phyloP scores from a whole-genome alignment of 2,329 filamentous ascomycete species.

The Hymenoscyphus fructigenus region DNA sequence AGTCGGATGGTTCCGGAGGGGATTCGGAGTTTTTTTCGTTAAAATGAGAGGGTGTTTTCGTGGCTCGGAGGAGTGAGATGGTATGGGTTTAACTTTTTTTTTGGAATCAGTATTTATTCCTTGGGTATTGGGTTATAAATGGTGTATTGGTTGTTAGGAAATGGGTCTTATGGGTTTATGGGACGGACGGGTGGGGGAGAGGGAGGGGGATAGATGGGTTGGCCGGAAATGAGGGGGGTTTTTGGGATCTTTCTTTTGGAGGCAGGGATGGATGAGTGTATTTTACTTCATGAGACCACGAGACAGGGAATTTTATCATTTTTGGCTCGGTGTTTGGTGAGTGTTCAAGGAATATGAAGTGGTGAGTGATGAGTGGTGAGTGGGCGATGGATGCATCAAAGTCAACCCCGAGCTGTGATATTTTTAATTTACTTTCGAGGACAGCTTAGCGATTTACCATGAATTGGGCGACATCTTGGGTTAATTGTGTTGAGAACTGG shows the following conservation, averaged over 20 bases:
- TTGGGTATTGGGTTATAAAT: background rate
- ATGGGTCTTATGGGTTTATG: background rate
- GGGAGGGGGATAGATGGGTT: background rate
- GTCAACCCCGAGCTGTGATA: too few species aligned
- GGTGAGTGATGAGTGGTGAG: too few species aligned
- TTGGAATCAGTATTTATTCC: background rate
- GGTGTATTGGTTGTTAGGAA: background rate
- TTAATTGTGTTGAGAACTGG: too few species aligned
- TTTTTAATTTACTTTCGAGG: too few species aligned
- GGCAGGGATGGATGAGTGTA: background rate
- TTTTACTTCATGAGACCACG: slow-evolving; percentile 4
- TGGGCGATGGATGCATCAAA: too few species aligned
- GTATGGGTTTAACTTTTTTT: background rate
- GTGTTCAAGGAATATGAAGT: too few species aligned
- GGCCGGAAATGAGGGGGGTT: background rate
- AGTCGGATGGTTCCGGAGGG: slow-evolving; percentile 29
- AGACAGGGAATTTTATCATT: slow-evolving; percentile 2
- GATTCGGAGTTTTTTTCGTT: slow-evolving; percentile 35
- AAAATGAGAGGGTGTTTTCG: slow-evolving; percentile 6
- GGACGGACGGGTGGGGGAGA: background rate
- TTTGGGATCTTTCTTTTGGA: background rate
- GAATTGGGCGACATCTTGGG: too few species aligned
- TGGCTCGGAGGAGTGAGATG: background rate
- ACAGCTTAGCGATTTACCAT: too few species aligned
- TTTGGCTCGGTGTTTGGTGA: background rate